phyloP scores from a whole-genome alignment of 2,329 filamentous ascomycete genomes.

The Elsinoe fawcettii region DNA sequence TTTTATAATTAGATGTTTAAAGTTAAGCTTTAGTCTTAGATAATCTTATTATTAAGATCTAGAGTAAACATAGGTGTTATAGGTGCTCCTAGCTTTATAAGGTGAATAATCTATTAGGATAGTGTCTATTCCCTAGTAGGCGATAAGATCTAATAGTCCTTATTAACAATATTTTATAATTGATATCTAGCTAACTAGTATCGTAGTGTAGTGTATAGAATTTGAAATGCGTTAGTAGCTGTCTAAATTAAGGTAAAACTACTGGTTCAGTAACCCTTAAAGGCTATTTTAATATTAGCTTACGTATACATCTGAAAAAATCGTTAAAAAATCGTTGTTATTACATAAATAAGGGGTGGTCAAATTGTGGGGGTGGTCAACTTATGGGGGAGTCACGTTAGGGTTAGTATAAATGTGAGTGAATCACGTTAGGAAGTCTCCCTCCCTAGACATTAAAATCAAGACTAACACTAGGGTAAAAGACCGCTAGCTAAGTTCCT shows the following conservation, averaged over 20 bases:
- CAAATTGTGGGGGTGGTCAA: not conserved
- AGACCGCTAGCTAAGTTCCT: too few species aligned
- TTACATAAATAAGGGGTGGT: too few species aligned
- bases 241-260: not conserved
- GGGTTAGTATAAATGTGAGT: too few species aligned
- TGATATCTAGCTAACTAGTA: not conserved
- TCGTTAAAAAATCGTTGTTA: not conserved
- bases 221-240: not conserved
- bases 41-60: too few species aligned
- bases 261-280: not conserved
- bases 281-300: too few species aligned
- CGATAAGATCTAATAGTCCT: not conserved
- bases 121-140: not conserved
- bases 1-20: too few species aligned
- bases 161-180: not conserved
- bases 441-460: too few species aligned
- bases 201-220: not conserved
- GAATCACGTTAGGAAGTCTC: too few species aligned
- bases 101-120: not conserved
- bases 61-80: too few species aligned
- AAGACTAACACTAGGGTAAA: too few species aligned
- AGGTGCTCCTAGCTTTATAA: not conserved
- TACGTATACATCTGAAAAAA: too few species aligned
- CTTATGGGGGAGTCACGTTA: not conserved
- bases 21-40: too few species aligned